These are phyloP conservation scores for Malus hybrid DNA, from an alignment of 331 rosid species.

Conservation along the genomic window DNA sequence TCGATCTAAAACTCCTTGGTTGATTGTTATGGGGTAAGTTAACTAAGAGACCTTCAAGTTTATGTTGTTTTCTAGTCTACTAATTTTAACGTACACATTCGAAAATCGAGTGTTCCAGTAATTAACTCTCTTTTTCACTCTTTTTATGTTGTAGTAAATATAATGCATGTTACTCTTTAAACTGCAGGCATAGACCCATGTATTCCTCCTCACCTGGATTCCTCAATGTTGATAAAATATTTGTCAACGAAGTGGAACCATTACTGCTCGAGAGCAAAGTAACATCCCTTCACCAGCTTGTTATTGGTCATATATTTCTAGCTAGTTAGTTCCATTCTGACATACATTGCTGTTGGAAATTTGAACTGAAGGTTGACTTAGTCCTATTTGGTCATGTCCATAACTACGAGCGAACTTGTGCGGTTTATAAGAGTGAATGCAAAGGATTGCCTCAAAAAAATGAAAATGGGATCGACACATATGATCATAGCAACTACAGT, in stretches of 20 bases:
- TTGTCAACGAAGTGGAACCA: constrained; percentile 54
- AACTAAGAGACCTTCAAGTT: background rate
- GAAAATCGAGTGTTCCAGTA: no score
- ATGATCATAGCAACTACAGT: constrained; percentile 52
- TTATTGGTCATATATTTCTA: constrained; percentile 21
- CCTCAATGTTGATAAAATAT: constrained; percentile 10
- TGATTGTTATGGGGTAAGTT: constrained; percentile 61
- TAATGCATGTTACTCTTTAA: background rate
- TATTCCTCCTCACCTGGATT: constrained; percentile 35
- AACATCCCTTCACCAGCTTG: background rate
- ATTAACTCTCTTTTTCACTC: background rate
- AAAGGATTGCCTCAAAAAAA: constrained; percentile 56
- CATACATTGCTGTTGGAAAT: background rate
- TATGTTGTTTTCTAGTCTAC: no score
- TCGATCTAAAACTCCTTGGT: constrained; percentile 75
- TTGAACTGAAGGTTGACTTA: constrained; percentile 57
- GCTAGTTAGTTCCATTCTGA: background rate
- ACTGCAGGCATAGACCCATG: constrained; percentile 85
- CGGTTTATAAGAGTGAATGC: constrained; percentile 34
- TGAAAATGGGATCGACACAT: constrained; percentile 52
- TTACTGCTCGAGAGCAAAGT: constrained; percentile 55
- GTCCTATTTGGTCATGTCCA: constrained; percentile 77
- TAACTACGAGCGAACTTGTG: constrained; percentile 81
- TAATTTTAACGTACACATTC: no score
- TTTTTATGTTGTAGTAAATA: constrained; percentile 1